Evolutionary conservation across 495 filamentous ascomycete genomes (phyloP).

Genomic region (Gamarada debralockiae): DNA sequence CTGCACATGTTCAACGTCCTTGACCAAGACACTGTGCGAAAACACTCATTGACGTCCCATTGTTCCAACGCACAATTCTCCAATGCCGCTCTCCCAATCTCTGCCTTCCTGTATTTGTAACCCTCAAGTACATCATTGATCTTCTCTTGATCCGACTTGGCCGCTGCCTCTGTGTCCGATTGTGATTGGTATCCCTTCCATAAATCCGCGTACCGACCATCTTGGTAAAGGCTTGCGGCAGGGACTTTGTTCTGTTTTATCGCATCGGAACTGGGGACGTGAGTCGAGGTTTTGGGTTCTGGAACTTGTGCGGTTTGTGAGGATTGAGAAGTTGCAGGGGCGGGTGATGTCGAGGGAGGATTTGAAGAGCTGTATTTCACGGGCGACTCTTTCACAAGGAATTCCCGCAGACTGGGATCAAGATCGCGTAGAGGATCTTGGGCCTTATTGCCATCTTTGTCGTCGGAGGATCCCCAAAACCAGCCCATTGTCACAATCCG

Average conservation of each 20-base stretch:
- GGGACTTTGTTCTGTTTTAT: slow-evolving; percentile 25
- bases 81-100: slow-evolving; percentile 75
- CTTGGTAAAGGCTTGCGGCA: slow-evolving; percentile 45
- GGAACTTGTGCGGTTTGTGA: slow-evolving; percentile 8
- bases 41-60: slow-evolving; percentile 70
- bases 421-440: slow-evolving; percentile 74
- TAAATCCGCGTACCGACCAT: slow-evolving; percentile 90
- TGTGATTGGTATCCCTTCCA: slow-evolving; percentile 85
- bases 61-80: slow-evolving; percentile 94
- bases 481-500: slow-evolving; percentile 23
- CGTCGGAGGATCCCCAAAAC: slow-evolving; percentile 23
- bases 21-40: slow-evolving; percentile 55
- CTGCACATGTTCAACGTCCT: slow-evolving; percentile 70
- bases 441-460: slow-evolving; percentile 13
- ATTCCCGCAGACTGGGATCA: slow-evolving; percentile 79
- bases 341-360: slow-evolving; percentile 15
- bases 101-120: slow-evolving; percentile 75
- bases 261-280: neutral
- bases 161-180: slow-evolving; percentile 53
- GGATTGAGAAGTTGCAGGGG: slow-evolving; percentile 13
- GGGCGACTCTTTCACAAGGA: slow-evolving; percentile 78
- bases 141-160: slow-evolving; percentile 68
- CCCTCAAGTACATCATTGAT: slow-evolving; percentile 72
- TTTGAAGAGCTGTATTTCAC: slow-evolving; percentile 54
- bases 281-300: neutral